A percentile compares a stretch with the other conserved stretches of the same genome.
These are phyloP conservation scores for Hyphopichia fennica DNA, from an alignment of 1,139 yeast species.

Conservation along the genomic window DNA sequence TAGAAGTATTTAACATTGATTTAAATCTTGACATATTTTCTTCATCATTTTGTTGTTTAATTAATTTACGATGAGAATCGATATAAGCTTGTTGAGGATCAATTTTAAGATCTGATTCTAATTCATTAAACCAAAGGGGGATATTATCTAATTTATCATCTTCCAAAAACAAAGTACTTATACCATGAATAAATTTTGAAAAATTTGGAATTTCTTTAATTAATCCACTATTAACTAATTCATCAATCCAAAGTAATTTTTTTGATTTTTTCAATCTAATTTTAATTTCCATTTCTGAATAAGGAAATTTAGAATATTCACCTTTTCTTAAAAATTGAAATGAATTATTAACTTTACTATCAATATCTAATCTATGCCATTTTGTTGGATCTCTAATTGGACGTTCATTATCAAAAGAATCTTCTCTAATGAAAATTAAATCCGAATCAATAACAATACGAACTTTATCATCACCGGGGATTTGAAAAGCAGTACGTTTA, in stretches of 20 bases:
- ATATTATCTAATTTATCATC: conserved; percentile 86
- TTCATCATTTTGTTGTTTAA: conserved; percentile 44
- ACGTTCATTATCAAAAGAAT: conserved; percentile 75
- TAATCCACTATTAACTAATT: conserved; percentile 76
- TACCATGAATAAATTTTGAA: conserved; percentile 87
- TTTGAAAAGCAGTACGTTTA: conserved; percentile 94
- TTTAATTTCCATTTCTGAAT: conserved; percentile 87
- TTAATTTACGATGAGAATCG: conserved; percentile 45
- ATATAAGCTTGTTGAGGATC: conserved; percentile 76
- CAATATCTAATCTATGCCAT: conserved; percentile 95
- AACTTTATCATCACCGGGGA: conserved; percentile 93
- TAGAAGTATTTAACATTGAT: conserved; percentile 38
- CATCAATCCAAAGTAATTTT: conserved; percentile 79
- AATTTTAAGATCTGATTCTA: conserved; percentile 74
- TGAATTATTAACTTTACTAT: conserved; percentile 69
- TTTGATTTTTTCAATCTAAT: conserved; percentile 51
- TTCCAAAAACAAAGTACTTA: conserved; percentile 82
- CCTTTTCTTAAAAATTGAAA: conserved; percentile 78
- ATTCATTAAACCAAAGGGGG: conserved; percentile 93
- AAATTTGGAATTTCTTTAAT: conserved; percentile 91
- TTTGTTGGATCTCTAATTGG: conserved; percentile 86
- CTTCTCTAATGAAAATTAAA: conserved; percentile 85
- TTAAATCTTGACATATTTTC: conserved; percentile 48
- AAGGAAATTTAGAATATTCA: conserved; percentile 84
- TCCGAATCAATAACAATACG: conserved; percentile 90